Evolutionary conservation across 345 rosid genomes (phyloP).

Genomic region (Euphorbia lathyris): DNA sequence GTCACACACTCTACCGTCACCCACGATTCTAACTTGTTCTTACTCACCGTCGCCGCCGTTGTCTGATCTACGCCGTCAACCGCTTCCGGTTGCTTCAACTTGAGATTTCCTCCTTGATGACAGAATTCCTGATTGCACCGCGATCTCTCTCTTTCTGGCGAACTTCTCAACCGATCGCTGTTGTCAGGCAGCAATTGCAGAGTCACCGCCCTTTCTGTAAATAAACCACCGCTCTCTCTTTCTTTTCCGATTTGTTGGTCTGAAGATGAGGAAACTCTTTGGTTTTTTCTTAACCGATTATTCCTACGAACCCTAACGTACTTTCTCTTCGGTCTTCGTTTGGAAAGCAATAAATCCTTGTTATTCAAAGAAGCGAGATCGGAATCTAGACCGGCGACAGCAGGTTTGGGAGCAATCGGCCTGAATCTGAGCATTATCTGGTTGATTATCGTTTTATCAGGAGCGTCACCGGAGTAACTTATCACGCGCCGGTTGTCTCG

Average conservation of each 20-base stretch:
- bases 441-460: conserved; percentile 45
- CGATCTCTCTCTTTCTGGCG: conserved; percentile 10
- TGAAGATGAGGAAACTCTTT: conserved; percentile 10
- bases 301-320: conserved; percentile 64
- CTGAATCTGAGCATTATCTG: conserved; percentile 71
- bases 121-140: conserved; percentile 28
- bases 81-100: conserved; percentile 14
- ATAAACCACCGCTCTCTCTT: not conserved
- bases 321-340: conserved; percentile 53
- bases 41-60: conserved; percentile 12
- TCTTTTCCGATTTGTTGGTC: conserved; percentile 16
- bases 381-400: conserved; percentile 23
- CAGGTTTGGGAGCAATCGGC: conserved; percentile 89
- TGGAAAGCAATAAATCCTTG: conserved; percentile 26
- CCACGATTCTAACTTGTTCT: conserved; percentile 44
- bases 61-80: conserved; percentile 19
- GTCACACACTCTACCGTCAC: conserved; percentile 70
- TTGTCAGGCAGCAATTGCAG: conserved; percentile 40
- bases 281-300: conserved; percentile 19
- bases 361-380: conserved; percentile 14
- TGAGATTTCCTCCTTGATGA: conserved; percentile 15
- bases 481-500: conserved; percentile 21
- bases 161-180: conserved; percentile 16
- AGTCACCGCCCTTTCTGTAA: conserved; percentile 29
- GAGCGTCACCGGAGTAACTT: conserved; percentile 23